Evolutionary conservation across 2,329 filamentous ascomycete species (phyloP).

Genomic region (Trichoderma cornu-damae): DNA sequence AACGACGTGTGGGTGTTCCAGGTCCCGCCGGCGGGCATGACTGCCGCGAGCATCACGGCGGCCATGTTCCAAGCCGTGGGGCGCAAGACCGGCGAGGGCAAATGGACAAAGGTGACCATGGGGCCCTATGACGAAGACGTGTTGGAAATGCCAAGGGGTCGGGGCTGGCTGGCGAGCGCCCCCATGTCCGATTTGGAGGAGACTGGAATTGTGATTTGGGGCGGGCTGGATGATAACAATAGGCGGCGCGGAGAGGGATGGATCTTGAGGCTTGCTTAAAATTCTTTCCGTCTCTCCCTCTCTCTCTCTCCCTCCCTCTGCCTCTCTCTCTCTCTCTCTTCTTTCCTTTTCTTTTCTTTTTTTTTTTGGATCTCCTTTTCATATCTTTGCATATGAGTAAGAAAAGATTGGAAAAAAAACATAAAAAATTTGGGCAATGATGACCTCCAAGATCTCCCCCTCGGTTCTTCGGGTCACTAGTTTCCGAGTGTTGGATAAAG

Average conservation of each 20-base stretch:
- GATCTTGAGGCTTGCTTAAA: slow-evolving; percentile 52
- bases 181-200: slow-evolving; percentile 55
- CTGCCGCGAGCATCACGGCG: slow-evolving; percentile 50
- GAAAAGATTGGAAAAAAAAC: not conserved
- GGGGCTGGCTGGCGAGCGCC: slow-evolving; percentile 56
- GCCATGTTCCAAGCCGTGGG: slow-evolving; percentile 51
- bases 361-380: not conserved
- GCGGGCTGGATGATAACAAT: slow-evolving; percentile 51
- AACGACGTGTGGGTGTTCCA: slow-evolving; percentile 61
- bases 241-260: slow-evolving; percentile 56
- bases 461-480: not conserved
- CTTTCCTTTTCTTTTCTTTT: not conserved
- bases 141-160: slow-evolving; percentile 44
- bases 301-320: no score
- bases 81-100: slow-evolving; percentile 51
- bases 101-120: slow-evolving; percentile 49
- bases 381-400: slow-evolving; percentile 1
- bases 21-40: slow-evolving; percentile 51
- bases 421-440: not conserved
- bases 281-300: no score
- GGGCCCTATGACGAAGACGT: slow-evolving; percentile 50
- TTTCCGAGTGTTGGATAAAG: not conserved
- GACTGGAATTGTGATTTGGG: slow-evolving; percentile 55
- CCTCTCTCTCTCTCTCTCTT: no score
- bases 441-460: not conserved